A percentile compares a stretch with the other conserved stretches of the same genome.
These are phyloP conservation scores for Penicillium daleae DNA, from an alignment of 495 filamentous ascomycete genomes.

Conservation along the genomic window DNA sequence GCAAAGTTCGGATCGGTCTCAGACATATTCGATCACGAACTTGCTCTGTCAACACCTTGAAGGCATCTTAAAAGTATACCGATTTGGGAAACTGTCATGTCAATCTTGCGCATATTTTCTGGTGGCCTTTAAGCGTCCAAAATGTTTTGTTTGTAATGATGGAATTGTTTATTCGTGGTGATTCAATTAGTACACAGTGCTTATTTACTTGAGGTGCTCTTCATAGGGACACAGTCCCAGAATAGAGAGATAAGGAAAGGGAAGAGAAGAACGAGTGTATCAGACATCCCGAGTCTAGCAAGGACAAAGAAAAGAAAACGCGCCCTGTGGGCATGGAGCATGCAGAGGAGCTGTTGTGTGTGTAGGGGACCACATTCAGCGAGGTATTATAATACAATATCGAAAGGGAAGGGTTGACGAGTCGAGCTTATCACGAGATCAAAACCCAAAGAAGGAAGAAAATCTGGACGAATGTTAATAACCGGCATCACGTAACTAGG, in stretches of 20 bases:
- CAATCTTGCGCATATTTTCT: neutral
- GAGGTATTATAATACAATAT: constrained; percentile 48
- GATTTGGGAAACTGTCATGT: too few relatives aligned
- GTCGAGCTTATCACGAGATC: constrained; percentile 53
- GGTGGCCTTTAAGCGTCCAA: neutral
- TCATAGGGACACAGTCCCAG: constrained; percentile 30
- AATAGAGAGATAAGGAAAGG: constrained; percentile 15
- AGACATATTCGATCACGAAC: too few relatives aligned
- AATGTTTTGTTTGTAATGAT: neutral
- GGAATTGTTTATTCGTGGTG: neutral
- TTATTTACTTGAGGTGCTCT: constrained; percentile 30
- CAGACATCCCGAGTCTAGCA: constrained; percentile 31
- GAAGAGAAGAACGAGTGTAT: constrained; percentile 22
- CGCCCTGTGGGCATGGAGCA: constrained; percentile 23
- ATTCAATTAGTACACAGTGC: constrained; percentile 27
- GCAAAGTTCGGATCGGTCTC: too few relatives aligned
- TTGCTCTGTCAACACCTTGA: neutral
- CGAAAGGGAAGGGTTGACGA: constrained; percentile 16
- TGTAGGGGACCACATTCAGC: constrained; percentile 9
- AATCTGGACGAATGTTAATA: constrained; percentile 42
- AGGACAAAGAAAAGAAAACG: constrained; percentile 19
- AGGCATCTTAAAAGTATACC: neutral
- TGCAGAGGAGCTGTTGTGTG: constrained; percentile 23
- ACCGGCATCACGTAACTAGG: neutral
- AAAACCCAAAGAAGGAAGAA: constrained; percentile 65